Percentiles rank a stretch among this genome's conserved stretches.
These are phyloP conservation scores for Apiospora marii DNA, from an alignment of 2,329 filamentous ascomycete species.

Conservation along the genomic window DNA sequence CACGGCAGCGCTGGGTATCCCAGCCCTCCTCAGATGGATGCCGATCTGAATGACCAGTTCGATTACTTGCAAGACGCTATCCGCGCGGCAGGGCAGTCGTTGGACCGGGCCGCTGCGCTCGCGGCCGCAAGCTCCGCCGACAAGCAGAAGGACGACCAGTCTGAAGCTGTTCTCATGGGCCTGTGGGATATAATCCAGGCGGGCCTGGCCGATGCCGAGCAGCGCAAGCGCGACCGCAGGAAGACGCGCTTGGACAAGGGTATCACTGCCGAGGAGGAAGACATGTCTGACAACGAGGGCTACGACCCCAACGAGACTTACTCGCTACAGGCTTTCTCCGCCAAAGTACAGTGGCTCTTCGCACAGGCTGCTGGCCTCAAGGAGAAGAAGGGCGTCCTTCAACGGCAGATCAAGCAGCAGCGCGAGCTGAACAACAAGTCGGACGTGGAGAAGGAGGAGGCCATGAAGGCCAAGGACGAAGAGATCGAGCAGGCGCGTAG, in stretches of 20 bases:
- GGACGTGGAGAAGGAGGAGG: slow-evolving; percentile 73
- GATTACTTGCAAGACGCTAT: slow-evolving; percentile 71
- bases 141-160: slow-evolving; percentile 59
- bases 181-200: slow-evolving; percentile 66
- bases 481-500: slow-evolving; percentile 57
- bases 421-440: slow-evolving; percentile 90
- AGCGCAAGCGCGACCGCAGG: slow-evolving; percentile 61
- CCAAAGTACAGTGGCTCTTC: slow-evolving; percentile 82
- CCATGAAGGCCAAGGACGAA: slow-evolving; percentile 65
- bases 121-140: slow-evolving; percentile 41
- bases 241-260: slow-evolving; percentile 64
- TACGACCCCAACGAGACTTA: slow-evolving; percentile 68
- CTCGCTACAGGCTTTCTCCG: slow-evolving; percentile 77
- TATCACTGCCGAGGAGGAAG: slow-evolving; percentile 65
- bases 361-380: slow-evolving; percentile 78
- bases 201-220: slow-evolving; percentile 63
- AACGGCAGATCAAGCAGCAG: slow-evolving; percentile 94
- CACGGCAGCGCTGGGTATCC: slow-evolving; percentile 57
- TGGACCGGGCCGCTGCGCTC: slow-evolving; percentile 47
- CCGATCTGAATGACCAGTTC: slow-evolving; percentile 71
- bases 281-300: slow-evolving; percentile 68
- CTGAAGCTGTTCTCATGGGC: slow-evolving; percentile 60
- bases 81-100: slow-evolving; percentile 54
- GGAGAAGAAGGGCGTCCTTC: slow-evolving; percentile 88
- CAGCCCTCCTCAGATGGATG: slow-evolving; percentile 64